Base-by-base conservation (phyloP, 2,329 filamentous ascomycete genomes). In the Elsinoe fawcettii region DNA sequence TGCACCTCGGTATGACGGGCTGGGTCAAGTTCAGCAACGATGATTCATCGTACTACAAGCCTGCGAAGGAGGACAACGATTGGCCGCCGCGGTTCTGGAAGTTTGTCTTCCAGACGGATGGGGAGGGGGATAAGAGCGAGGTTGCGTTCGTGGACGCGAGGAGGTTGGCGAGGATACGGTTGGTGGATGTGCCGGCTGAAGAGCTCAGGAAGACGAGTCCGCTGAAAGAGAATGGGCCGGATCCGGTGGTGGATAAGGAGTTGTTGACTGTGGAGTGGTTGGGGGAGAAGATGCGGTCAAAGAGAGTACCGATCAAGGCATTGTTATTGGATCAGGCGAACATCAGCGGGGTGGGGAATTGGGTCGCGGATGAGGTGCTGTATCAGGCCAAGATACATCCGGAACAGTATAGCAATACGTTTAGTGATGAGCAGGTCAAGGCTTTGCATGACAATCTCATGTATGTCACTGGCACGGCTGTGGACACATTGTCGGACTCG, bases 41-140 rank as follows among this genome's bases (percentile, higher is more conserved):
- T 58, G 82, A 85, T 60, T 90, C 86, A 2, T 83, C 84, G 30
- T 91, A 93, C 72, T 93, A 95, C 73, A 87, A 88, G 66, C 83
- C 74, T 22, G 80, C 82, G 57, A 65, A 66, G 51, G 72, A 76
- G 37, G 77, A 78, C 51, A 78, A 84, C 51, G 62, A 68, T 39
- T 97, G 92, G 92, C 93, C 93, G 12, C 93, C 93, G 0, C 87
- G 85, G 64, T 95, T 85, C 71, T 89, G 85, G 82, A 97, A 96
- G 64, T 96, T 96, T 63, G 74, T 87, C 3, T 71, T 96, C 16
- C 87, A 77, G 73, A 61, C 64, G 9, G 64, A 69, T 32, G 59
- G 32, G 23, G 59, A 62, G 11, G 63, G 63, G 1, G 64, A 61
- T 34, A 85, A 74, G 72, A 85, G 77, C 20, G 77, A 85, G 66